Base-by-base conservation (phyloP, 2,329 filamentous ascomycete species). In the Simplicillium aogashimaense region DNA sequence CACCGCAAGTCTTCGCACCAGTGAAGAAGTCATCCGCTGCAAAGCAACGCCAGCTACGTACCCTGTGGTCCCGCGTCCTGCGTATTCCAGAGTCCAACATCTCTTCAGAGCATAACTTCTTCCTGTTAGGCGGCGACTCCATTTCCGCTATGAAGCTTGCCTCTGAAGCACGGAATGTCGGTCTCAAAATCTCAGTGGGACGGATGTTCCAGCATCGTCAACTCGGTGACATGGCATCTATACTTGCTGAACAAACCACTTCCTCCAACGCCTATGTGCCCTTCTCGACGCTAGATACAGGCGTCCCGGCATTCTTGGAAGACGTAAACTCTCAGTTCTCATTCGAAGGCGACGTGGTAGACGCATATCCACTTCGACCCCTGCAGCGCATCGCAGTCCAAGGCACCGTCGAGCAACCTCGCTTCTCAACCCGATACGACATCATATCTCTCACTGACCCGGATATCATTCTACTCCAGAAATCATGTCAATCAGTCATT, bases 381-480 rank as follows among this genome's bases (percentile, higher is more conserved):
- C 61, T 78, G 2, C 78, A 82, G 48, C 65, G 72, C 31, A 62
- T 80, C 15, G 77, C 77, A 12, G 67, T 83, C 32, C 65, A 63
- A 43, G 76, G 67, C 16, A 82, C 78, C 0, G 65, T 74, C 2
- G 59, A 72, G 13, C 58, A 68, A 3, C 78, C 78, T 4, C 69
- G 78, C 2, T 81, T 74, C 50, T 81, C 78, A 0, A 59, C 75
- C 1, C 73, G 78, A 12, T 83, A 85, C 51, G 77, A 78, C 44
- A 65, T 79, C 43, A 75, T 84, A 55, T 76, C 76, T 55, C 71
- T 84, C 40, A 67, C 75, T 17, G 66, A 63, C 0, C 45, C 50
- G 0, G 61, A 81, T 38, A 50, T 65, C 12, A 56, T 63, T 10
- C 65, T 66, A 11, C 64, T 81, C 17, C 59, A 70, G 28, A 44